Base-by-base conservation (phyloP, 805 yeast genomes). In the Teunomyces cretensis region DNA sequence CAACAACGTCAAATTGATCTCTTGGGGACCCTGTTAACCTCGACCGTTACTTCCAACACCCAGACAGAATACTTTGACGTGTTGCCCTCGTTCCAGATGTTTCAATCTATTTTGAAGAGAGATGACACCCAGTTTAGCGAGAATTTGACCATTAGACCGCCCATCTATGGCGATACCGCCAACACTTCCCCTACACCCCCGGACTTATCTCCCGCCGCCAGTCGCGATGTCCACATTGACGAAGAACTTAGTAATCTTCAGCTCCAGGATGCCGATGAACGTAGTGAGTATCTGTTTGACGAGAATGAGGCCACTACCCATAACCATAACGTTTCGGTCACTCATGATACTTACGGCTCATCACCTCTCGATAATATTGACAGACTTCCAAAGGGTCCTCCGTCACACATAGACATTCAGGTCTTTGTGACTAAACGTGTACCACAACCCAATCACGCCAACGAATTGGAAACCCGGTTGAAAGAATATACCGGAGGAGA, bases 51-150 rank as follows among this genome's bases (percentile, higher is more conserved):
- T 6, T 58, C 70, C 4, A 53, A 57, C 27, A 54, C 70, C 1
- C 68, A 64, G 39, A 66, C 72, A 2, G 68, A 67, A 40, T 66
- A 46, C 72, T 72, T 80, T 41, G 88, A 83, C 52, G 76, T 83
- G 2, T 59, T 84, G 30, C 90, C 88, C 0, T 81, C 88, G 0
- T 84, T 83, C 55, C 86, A 83, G 49, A 79, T 84, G 83, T 82
- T 80, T 54, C 81, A 79, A 52, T 74, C 76, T 53, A 62, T 75
- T 55, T 51, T 75, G 64, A 49, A 71, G 56, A 43, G 80, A 58
- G 56, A 75, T 57, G 71, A 67, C 43, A 51, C 53, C 26, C 74
- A 72, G 46, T 69, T 70, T 41, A 58, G 57, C 41, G 75, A 72
- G 45, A 58, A 65, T 42, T 51, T 61, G 11, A 45, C 57, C 14